Conservation (phyloP, 768 basidiomycete species). For the Rhizopogon roseolus region DNA sequence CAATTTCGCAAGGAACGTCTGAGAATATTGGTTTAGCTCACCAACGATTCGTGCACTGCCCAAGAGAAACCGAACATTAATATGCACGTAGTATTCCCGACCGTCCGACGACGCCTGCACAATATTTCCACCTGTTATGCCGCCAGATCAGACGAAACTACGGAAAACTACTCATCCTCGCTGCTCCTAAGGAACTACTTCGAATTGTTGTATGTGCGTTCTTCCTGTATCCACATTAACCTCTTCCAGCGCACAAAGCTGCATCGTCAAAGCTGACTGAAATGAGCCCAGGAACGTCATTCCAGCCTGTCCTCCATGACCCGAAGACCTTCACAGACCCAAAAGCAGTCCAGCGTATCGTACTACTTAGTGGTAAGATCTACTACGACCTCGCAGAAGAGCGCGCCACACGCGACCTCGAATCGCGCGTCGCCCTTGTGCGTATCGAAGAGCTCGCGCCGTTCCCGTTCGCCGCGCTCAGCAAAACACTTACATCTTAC, state of each 20-base stretch:
- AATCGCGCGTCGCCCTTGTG: conserved; percentile 57
- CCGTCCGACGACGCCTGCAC: conserved; percentile 84
- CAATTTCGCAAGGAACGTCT: neutral
- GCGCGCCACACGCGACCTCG: conserved; percentile 44
- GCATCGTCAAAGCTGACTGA: conserved; percentile 67
- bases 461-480: conserved; percentile 69
- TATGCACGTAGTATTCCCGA: conserved; percentile 82
- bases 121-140: conserved; percentile 91
- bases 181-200: conserved; percentile 79
- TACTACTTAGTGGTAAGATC: conserved; percentile 77
- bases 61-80: conserved; percentile 51
- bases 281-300: conserved; percentile 51
- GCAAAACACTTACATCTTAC: conserved; percentile 43
- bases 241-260: conserved; percentile 45
- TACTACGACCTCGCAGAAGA: conserved; percentile 85
- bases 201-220: conserved; percentile 58
- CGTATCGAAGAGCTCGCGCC: conserved; percentile 86
- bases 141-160: conserved; percentile 83
- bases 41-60: conserved; percentile 58
- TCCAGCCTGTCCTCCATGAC: conserved; percentile 67
- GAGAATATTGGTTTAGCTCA: conserved; percentile 43
- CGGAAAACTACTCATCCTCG: conserved; percentile 81
- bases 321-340: conserved; percentile 19
- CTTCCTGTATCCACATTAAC: neutral
- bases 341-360: conserved; percentile 50